Conservation (phyloP, 1,139 yeast species). For the Meyerozyma guilliermondii region DNA sequence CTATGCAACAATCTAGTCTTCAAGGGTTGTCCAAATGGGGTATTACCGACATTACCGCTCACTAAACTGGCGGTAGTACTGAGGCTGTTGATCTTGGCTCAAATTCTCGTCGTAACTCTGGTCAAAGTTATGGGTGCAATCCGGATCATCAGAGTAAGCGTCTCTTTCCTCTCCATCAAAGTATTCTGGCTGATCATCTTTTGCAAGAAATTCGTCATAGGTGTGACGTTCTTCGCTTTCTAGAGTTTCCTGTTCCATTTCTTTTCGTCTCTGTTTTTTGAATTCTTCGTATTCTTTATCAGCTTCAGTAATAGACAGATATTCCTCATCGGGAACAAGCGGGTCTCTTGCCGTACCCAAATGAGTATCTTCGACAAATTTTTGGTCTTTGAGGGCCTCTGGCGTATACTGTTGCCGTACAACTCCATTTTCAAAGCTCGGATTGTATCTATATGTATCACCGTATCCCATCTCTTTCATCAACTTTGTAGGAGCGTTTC, state of each 20-base stretch:
- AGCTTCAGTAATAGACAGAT: slow-evolving; percentile 18
- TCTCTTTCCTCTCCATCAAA: slow-evolving; percentile 33
- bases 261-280: slow-evolving; percentile 15
- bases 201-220: slow-evolving; percentile 33
- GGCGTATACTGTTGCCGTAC: slow-evolving; percentile 74
- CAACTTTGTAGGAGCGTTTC: slow-evolving; percentile 89
- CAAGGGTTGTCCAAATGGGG: slow-evolving; percentile 6
- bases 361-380: slow-evolving; percentile 36
- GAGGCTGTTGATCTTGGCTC: slow-evolving; percentile 20
- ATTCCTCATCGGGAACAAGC: slow-evolving; percentile 17
- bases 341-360: slow-evolving; percentile 28
- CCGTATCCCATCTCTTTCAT: slow-evolving; percentile 90
- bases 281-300: slow-evolving; percentile 24
- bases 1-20: too few relatives aligned
- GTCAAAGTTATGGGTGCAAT: slow-evolving; percentile 29
- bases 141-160: slow-evolving; percentile 33
- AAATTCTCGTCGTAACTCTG: slow-evolving; percentile 33
- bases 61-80: slow-evolving; percentile 10
- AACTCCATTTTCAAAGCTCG: slow-evolving; percentile 64
- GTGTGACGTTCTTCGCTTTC: slow-evolving; percentile 13
- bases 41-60: slow-evolving; percentile 11
- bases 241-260: slow-evolving; percentile 7
- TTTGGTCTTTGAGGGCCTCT: slow-evolving; percentile 30
- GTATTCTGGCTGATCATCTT: slow-evolving; percentile 35
- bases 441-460: slow-evolving; percentile 82